Conservation (phyloP, 169 alveolate genomes). For the Eimeria necatrix region DNA sequence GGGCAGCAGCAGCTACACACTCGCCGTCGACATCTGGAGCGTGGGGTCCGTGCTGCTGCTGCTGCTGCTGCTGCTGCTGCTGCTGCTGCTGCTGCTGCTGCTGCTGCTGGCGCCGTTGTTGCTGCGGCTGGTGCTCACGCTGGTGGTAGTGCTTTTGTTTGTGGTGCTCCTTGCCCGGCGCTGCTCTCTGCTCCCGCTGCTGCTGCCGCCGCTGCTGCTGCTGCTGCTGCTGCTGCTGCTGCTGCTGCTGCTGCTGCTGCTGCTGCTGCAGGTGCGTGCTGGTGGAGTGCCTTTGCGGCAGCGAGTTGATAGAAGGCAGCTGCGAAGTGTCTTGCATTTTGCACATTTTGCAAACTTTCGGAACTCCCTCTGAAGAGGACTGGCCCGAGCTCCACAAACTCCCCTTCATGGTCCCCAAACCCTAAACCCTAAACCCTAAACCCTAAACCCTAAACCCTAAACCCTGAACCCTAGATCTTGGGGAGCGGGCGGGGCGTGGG, state of each 20-base stretch:
- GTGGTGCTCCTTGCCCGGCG: background rate
- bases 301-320: constrained; percentile 69
- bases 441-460: background rate
- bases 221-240: background rate
- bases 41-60: constrained; percentile 78
- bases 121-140: background rate
- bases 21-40: constrained; percentile 98
- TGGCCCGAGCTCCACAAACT: constrained; percentile 61
- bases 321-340: constrained; percentile 65
- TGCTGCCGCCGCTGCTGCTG: background rate
- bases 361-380: constrained; percentile 61
- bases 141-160: background rate
- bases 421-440: constrained; percentile 52
- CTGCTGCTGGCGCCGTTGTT: constrained; percentile 32
- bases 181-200: constrained; percentile 10
- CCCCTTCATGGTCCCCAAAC: constrained; percentile 22
- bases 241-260: background rate
- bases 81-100: constrained; percentile 58
- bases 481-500: background rate
- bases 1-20: constrained; percentile 96
- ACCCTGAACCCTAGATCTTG: background rate
- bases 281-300: constrained; percentile 23
- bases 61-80: constrained; percentile 67
- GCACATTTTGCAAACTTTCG: constrained; percentile 59
- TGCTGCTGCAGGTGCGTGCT: background rate